Evolutionary conservation across 2,329 filamentous ascomycete species (phyloP), one percentile per base, ranked within the genome.

Genomic region (Epichloe gansuensis): DNA sequence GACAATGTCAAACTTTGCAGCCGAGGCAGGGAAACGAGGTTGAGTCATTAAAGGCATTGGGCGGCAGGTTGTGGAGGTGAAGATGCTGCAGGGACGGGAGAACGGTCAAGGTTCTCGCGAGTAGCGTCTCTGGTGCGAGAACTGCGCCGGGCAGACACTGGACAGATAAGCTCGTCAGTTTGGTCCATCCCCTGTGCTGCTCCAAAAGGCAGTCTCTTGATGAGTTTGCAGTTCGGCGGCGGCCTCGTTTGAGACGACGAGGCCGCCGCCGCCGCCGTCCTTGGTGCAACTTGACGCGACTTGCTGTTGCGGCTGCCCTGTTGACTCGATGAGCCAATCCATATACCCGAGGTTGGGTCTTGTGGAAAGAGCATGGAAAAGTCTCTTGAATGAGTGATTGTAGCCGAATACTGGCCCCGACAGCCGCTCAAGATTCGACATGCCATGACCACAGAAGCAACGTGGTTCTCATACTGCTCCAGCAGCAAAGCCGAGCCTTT

Each of bases 371-470:
- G 81, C 80, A 55, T 85, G 75, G 53, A 79, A 75, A 9, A 82
- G 68, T 46, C 75, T 74, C 61, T 72, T 76, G 58, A 78, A 82
- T 1, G 72, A 70, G 63, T 82, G 77, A 52, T 76, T 70, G 60
- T 83, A 82, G 3, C 66, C 63, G 2, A 75, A 72, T 52, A 77
- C 72, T 41, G 77, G 75, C 0, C 81, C 80, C 11, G 73, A 66
- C 6, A 85, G 66, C 48, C 73, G 71, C 65, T 85, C 81, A 11
- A 85, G 68, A 57, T 84, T 83, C 2, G 81, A 53, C 81, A 85
- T 0, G 78, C 75, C 80, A 83, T 82, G 53, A 85, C 70, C 25
- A 85, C 65, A 5, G 81, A 76, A 0, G 81, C 80, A 2, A 83
- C 71, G 3, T 80, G 63, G 57, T 81, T 74, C 54, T 80, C 72